Conservation (phyloP, 1,284 basidiomycete genomes). For the Fomitiporia mediterranea region DNA sequence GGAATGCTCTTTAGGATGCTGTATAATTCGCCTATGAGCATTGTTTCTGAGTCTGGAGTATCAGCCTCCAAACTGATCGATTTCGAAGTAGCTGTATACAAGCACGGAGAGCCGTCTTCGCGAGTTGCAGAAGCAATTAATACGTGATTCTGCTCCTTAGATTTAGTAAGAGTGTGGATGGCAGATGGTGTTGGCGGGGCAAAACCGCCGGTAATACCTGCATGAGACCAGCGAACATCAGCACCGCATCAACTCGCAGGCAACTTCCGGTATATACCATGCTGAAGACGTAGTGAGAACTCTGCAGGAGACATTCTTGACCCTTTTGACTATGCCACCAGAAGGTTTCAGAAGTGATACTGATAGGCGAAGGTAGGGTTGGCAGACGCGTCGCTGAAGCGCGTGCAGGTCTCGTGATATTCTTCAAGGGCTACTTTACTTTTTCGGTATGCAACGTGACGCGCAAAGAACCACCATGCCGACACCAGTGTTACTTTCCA, state of each 20-base stretch:
- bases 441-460: background rate
- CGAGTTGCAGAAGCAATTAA: slow-evolving; percentile 45
- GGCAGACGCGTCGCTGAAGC: too few species aligned
- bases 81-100: slow-evolving; percentile 43
- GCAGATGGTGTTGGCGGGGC: slow-evolving; percentile 59
- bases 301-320: background rate
- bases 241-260: background rate
- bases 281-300: slow-evolving; percentile 2
- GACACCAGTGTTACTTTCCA: slow-evolving; percentile 10
- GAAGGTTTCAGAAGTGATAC: too few species aligned
- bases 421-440: too few species aligned
- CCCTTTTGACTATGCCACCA: too few species aligned
- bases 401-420: background rate
- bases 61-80: slow-evolving; percentile 34
- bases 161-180: slow-evolving; percentile 47
- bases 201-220: slow-evolving; percentile 73
- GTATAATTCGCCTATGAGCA: slow-evolving; percentile 51
- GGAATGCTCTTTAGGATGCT: slow-evolving; percentile 53
- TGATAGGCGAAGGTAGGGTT: too few species aligned
- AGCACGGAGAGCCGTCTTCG: slow-evolving; percentile 40
- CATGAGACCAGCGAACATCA: background rate
- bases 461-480: background rate
- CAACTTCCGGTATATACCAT: background rate
- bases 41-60: slow-evolving; percentile 23
- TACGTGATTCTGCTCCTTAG: slow-evolving; percentile 34